Percentiles rank a stretch among this genome's conserved stretches.
These are phyloP conservation scores for Cryptococcus deneoformans DNA, from an alignment of 1,284 basidiomycete species.

Conservation along the genomic window DNA sequence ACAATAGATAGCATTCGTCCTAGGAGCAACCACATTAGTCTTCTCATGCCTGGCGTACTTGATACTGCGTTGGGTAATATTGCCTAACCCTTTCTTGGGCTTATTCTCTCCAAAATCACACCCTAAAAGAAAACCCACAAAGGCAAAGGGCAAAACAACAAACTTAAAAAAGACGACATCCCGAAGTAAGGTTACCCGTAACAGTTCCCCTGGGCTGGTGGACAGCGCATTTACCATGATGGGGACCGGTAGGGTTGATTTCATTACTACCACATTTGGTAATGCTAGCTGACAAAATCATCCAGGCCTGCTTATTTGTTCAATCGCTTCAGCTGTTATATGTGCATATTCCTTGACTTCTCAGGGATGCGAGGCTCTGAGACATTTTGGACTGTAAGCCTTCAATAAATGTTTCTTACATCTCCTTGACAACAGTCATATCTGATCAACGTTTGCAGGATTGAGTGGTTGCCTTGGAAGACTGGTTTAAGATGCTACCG, in stretches of 20 bases:
- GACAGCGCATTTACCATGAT: neutral
- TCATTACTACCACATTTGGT: neutral
- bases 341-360: slow-evolving; percentile 12
- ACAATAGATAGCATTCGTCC: slow-evolving; percentile 7
- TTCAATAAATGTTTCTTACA: neutral
- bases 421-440: neutral
- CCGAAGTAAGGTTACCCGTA: neutral
- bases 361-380: slow-evolving; percentile 9
- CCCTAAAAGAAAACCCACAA: neutral
- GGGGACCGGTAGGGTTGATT: neutral
- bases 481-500: slow-evolving; percentile 13
- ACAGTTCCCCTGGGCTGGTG: neutral
- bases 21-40: slow-evolving; percentile 3
- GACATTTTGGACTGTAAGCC: slow-evolving; percentile 13
- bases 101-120: neutral
- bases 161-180: neutral
- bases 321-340: slow-evolving; percentile 4
- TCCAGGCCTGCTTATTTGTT: slow-evolving; percentile 5
- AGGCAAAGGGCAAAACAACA: neutral
- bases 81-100: slow-evolving; percentile 3
- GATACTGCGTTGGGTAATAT: slow-evolving; percentile 3
- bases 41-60: slow-evolving; percentile 8
- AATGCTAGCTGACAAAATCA: neutral
- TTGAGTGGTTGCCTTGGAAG: slow-evolving; percentile 17
- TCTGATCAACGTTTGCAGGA: neutral